Evolutionary conservation across 2,329 filamentous ascomycete genomes (phyloP).

Genomic region (Aspergillus japonicus): DNA sequence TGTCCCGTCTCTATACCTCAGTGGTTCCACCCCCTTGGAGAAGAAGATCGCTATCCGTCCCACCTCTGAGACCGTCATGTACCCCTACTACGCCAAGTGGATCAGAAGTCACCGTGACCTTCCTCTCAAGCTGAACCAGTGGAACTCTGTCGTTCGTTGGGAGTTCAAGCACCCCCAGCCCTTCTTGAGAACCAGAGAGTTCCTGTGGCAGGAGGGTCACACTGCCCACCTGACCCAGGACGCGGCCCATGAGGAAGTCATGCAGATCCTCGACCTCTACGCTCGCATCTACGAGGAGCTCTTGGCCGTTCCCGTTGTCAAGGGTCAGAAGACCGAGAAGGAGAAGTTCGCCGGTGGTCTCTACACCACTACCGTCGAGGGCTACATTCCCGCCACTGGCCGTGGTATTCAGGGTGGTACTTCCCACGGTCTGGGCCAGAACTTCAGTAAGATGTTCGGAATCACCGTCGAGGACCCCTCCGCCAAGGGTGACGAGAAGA

Average conservation of each 20-base stretch:
- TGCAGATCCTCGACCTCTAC: constrained; percentile 91
- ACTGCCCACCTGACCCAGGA: constrained; percentile 85
- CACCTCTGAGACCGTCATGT: constrained; percentile 80
- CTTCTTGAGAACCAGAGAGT: constrained; percentile 90
- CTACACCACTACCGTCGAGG: constrained; percentile 96
- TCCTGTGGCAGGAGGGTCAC: constrained; percentile 97
- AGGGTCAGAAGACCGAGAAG: constrained; percentile 92
- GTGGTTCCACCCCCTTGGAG: constrained; percentile 89
- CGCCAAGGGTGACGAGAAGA: constrained; percentile 68
- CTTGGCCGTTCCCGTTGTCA: constrained; percentile 90
- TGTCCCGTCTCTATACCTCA: constrained; percentile 34
- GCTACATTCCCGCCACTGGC: constrained; percentile 92
- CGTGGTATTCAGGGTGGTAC: constrained; percentile 96
- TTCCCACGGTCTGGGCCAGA: constrained; percentile 91
- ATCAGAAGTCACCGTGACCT: constrained; percentile 95
- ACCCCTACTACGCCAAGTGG: constrained; percentile 94
- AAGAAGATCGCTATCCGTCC: constrained; percentile 70
- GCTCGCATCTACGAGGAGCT: constrained; percentile 89
- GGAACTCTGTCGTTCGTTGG: constrained; percentile 95
- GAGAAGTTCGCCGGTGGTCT: constrained; percentile 97
- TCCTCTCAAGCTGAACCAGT: constrained; percentile 91
- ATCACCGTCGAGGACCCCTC: constrained; percentile 92
- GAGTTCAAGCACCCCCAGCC: constrained; percentile 88
- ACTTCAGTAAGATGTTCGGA: constrained; percentile 99
- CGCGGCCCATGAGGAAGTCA: constrained; percentile 77